Conservation (phyloP, 2,329 filamentous ascomycete genomes). For the Zelopaecilomyces penicillatus region DNA sequence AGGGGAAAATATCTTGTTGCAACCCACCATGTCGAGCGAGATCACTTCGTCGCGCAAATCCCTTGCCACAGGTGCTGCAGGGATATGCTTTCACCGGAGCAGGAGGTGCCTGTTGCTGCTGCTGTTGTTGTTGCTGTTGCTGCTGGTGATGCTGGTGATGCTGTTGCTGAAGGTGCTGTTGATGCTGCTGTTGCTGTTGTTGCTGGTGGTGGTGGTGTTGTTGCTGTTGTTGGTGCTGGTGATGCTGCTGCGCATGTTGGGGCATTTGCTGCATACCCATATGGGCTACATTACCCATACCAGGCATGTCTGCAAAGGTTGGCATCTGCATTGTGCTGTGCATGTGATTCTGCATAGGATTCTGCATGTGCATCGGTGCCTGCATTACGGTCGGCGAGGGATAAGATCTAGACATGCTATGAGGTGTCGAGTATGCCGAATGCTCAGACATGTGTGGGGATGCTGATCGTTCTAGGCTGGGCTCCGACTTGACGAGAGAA, state of each 20-base stretch:
- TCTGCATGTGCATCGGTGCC: slow-evolving; percentile 37
- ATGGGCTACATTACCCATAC: slow-evolving; percentile 27
- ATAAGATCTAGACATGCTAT: slow-evolving; percentile 41
- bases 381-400: slow-evolving; percentile 47
- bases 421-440: slow-evolving; percentile 45
- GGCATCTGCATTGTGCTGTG: slow-evolving; percentile 33
- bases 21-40: slow-evolving; percentile 76
- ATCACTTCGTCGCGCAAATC: slow-evolving; percentile 88
- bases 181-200: not conserved
- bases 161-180: slow-evolving; percentile 13
- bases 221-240: slow-evolving; percentile 23
- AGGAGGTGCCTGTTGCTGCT: slow-evolving; percentile 24
- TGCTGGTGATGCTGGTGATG: not conserved
- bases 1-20: not conserved
- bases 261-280: slow-evolving; percentile 32
- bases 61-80: slow-evolving; percentile 83
- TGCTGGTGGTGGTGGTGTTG: slow-evolving; percentile 23
- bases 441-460: slow-evolving; percentile 54
- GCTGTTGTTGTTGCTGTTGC: slow-evolving; percentile 22
- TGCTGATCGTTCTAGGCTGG: slow-evolving; percentile 43
- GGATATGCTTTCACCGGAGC: slow-evolving; percentile 63
- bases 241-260: not conserved
- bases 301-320: slow-evolving; percentile 27
- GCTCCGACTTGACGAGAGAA: slow-evolving; percentile 27
- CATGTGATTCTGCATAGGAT: slow-evolving; percentile 33